phyloP scores from a whole-genome alignment of 768 basidiomycete species.

The Russula sp. region DNA sequence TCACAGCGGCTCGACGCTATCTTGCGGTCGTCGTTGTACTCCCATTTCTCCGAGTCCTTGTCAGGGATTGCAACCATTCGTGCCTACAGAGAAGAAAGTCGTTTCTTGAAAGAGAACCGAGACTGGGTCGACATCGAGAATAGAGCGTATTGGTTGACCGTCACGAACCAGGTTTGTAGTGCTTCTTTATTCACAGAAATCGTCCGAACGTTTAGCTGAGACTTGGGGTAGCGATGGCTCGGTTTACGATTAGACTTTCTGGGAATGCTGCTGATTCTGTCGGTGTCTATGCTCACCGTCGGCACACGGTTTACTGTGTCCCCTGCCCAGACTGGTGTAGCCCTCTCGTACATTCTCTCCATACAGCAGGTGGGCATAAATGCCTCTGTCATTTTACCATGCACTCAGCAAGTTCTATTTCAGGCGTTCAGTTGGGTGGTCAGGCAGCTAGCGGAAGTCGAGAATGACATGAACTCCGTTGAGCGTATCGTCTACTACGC shows the following conservation, averaged over 20 bases:
- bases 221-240: conserved; percentile 78
- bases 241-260: conserved; percentile 87
- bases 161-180: conserved; percentile 67
- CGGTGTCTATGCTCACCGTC: conserved; percentile 77
- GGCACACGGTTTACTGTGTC: conserved; percentile 70
- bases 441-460: conserved; percentile 78
- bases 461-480: conserved; percentile 90
- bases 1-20: conserved; percentile 68
- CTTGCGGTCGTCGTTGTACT: conserved; percentile 82
- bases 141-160: conserved; percentile 83
- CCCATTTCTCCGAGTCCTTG: conserved; percentile 89
- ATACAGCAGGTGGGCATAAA: conserved; percentile 62
- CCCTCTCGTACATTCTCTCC: conserved; percentile 74
- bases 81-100: conserved; percentile 74
- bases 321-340: conserved; percentile 73
- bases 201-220: conserved; percentile 58
- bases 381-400: conserved; percentile 20
- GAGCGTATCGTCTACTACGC: conserved; percentile 84
- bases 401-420: conserved; percentile 4
- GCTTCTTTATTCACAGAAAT: conserved; percentile 8
- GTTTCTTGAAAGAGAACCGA: conserved; percentile 76
- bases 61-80: conserved; percentile 85
- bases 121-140: conserved; percentile 82
- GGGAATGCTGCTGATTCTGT: conserved; percentile 69
- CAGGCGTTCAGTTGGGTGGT: conserved; percentile 72